Percentiles rank a stretch among this genome's conserved stretches.
phyloP scores from a whole-genome alignment of 768 basidiomycete species.

The Austroboletus eburneus region DNA sequence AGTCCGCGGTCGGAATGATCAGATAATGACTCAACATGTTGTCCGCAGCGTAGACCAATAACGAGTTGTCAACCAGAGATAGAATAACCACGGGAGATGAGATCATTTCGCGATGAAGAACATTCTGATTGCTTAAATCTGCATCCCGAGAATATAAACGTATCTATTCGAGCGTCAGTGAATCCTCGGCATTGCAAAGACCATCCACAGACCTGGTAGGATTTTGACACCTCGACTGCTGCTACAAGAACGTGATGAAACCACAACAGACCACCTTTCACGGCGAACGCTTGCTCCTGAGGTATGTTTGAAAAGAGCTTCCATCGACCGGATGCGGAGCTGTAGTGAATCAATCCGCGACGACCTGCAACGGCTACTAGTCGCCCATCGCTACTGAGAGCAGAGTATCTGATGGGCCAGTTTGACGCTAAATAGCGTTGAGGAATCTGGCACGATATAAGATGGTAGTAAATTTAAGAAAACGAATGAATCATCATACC shows the following conservation, averaged over 20 bases:
- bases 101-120: conserved; percentile 77
- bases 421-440: conserved; percentile 83
- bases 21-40: conserved; percentile 92
- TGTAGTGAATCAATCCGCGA: conserved; percentile 89
- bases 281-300: conserved; percentile 84
- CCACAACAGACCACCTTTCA: conserved; percentile 92
- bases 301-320: conserved; percentile 77
- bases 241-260: conserved; percentile 94
- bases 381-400: conserved; percentile 85
- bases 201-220: conserved; percentile 57
- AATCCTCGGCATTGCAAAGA: background rate
- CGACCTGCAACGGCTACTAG: conserved; percentile 91
- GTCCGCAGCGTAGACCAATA: conserved; percentile 91
- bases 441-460: conserved; percentile 60
- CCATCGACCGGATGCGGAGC: conserved; percentile 92
- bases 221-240: conserved; percentile 78
- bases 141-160: conserved; percentile 92
- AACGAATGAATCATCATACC: conserved; percentile 34
- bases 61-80: conserved; percentile 90
- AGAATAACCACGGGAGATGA: conserved; percentile 78
- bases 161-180: conserved; percentile 48
- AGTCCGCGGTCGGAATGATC: conserved; percentile 77
- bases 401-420: conserved; percentile 93
- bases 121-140: conserved; percentile 77
- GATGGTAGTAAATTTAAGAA: background rate